Evolutionary conservation across 371 early-diverging fungal genomes (phyloP).

Genomic region (Mucor mucedo): DNA sequence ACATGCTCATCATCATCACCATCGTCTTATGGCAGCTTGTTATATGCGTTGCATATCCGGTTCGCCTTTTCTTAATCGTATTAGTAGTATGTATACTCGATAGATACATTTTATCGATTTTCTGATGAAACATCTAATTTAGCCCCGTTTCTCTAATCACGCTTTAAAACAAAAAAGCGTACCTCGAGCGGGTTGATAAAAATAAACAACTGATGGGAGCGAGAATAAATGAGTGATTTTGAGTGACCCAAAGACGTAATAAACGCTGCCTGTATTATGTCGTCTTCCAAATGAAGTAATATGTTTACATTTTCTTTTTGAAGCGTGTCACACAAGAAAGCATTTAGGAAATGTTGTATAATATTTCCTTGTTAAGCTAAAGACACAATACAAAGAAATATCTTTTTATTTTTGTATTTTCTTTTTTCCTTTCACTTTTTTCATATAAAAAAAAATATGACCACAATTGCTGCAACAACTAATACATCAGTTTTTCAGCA

Average conservation of each 20-base stretch:
- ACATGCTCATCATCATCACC: neutral
- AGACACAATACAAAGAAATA: slow-evolving; percentile 8
- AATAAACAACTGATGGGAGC: too few relatives aligned
- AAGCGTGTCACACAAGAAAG: slow-evolving; percentile 5
- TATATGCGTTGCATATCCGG: neutral
- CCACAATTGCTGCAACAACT: slow-evolving; percentile 4
- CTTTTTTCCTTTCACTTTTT: slow-evolving; percentile 6
- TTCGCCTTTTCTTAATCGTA: neutral
- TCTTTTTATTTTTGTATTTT: neutral
- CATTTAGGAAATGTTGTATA: slow-evolving; percentile 15
- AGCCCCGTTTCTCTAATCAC: too few relatives aligned
- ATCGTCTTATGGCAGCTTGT: neutral
- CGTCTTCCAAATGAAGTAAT: slow-evolving; percentile 22
- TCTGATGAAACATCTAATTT: too few relatives aligned
- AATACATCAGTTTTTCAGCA: slow-evolving; percentile 9
- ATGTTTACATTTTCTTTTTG: slow-evolving; percentile 32
- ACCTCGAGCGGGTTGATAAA: too few relatives aligned
- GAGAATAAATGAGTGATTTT: neutral
- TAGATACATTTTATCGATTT: too few relatives aligned
- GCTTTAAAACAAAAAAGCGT: too few relatives aligned
- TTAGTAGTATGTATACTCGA: too few relatives aligned
- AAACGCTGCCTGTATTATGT: too few relatives aligned
- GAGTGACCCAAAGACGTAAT: neutral
- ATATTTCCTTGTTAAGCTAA: slow-evolving; percentile 11
- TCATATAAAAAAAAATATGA: slow-evolving; percentile 1